phyloP scores from a whole-genome alignment of 192 early-diverging fungal genomes.

The Backusella liffmaniae region DNA sequence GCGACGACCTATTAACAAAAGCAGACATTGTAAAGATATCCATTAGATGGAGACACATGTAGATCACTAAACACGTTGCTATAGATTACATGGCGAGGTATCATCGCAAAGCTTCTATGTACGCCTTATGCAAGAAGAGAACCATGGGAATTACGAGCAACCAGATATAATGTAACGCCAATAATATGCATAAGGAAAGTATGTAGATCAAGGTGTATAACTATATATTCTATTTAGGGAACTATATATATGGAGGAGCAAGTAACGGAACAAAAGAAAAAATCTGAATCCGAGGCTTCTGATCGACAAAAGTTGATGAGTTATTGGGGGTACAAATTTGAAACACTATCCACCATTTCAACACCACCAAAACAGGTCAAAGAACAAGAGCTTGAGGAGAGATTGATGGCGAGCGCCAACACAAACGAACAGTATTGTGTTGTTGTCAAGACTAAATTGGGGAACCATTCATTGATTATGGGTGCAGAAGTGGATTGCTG shows the following conservation, averaged over 20 bases:
- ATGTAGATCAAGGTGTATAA: neutral
- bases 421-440: slow-evolving; percentile 89
- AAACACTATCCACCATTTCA: slow-evolving; percentile 67
- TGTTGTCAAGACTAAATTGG: slow-evolving; percentile 78
- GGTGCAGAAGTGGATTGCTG: slow-evolving; percentile 95
- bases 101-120: slow-evolving; percentile 82
- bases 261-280: slow-evolving; percentile 40
- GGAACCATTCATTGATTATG: slow-evolving; percentile 66
- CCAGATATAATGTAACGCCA: slow-evolving; percentile 54
- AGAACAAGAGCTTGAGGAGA: slow-evolving; percentile 38
- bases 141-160: slow-evolving; percentile 80
- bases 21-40: slow-evolving; percentile 31
- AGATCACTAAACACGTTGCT: neutral
- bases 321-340: slow-evolving; percentile 93
- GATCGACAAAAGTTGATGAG: slow-evolving; percentile 66
- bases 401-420: slow-evolving; percentile 59
- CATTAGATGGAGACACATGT: neutral
- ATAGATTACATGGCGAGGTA: slow-evolving; percentile 80
- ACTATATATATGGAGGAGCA: slow-evolving; percentile 82
- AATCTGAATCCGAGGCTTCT: slow-evolving; percentile 34
- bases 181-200: neutral
- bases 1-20: slow-evolving; percentile 9
- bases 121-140: slow-evolving; percentile 79
- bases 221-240: neutral
- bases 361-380: slow-evolving; percentile 48